phyloP scores from a whole-genome alignment of 1,139 yeast genomes.

The Debaryomyces subglobosus region DNA sequence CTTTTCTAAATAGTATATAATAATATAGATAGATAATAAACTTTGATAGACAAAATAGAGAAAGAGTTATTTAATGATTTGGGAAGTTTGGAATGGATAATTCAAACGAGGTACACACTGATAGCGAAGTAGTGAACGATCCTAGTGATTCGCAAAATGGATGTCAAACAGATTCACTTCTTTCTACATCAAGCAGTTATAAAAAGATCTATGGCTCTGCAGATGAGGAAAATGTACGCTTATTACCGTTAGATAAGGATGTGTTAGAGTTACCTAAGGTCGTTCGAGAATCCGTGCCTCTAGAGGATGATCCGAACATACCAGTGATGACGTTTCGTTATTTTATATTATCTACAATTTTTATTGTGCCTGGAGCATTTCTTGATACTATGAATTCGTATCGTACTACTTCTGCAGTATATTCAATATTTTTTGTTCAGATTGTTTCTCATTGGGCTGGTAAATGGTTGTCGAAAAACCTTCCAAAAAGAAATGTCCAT shows the following conservation, averaged over 20 bases:
- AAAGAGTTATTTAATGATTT: neutral
- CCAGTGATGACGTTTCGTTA: conserved; percentile 47
- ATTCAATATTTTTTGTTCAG: conserved; percentile 50
- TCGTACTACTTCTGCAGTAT: conserved; percentile 50
- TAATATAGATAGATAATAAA: neutral
- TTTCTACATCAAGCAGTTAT: neutral
- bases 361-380: conserved; percentile 52
- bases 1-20: neutral
- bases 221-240: conserved; percentile 5
- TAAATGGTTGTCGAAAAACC: conserved; percentile 35
- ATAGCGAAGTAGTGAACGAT: neutral
- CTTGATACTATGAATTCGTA: conserved; percentile 51
- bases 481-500: conserved; percentile 31
- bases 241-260: conserved; percentile 12
- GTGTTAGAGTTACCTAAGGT: conserved; percentile 29
- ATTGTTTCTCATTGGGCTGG: conserved; percentile 49
- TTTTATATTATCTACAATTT: conserved; percentile 38
- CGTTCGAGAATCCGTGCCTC: conserved; percentile 37
- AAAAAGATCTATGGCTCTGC: conserved; percentile 1
- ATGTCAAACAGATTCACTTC: conserved; percentile 1
- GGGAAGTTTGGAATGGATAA: neutral
- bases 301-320: conserved; percentile 37
- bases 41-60: neutral
- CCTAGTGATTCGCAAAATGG: neutral
- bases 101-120: neutral